phyloP scores from a whole-genome alignment of 78 protist genomes.

The Mastigamoeba balamuthi region DNA sequence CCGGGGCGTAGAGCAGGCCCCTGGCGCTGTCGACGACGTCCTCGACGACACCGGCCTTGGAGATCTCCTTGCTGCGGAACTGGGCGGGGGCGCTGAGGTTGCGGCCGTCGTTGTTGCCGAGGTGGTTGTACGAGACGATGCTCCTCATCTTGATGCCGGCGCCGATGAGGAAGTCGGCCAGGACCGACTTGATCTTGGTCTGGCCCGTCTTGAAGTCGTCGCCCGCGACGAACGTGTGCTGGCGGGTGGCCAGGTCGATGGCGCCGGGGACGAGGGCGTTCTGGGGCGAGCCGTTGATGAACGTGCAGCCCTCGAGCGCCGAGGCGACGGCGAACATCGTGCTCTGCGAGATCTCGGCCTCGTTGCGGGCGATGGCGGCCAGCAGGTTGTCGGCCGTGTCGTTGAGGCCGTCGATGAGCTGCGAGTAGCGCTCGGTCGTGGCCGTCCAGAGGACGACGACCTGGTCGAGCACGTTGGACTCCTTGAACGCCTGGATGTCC shows the following conservation, averaged over 20 bases:
- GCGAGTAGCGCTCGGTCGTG: constrained; percentile 94
- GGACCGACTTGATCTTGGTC: constrained; percentile 97
- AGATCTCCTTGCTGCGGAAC: constrained; percentile 98
- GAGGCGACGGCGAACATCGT: constrained; percentile 93
- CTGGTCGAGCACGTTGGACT: constrained; percentile 65
- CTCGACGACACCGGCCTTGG: constrained; percentile 96
- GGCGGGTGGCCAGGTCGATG: constrained; percentile 80
- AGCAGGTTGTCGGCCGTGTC: constrained; percentile 85
- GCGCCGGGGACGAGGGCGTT: constrained; percentile 98
- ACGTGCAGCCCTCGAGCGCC: constrained; percentile 79
- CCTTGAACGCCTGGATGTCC: constrained; percentile 94
- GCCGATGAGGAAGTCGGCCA: constrained; percentile 94
- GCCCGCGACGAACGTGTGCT: constrained; percentile 84
- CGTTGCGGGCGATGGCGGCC: constrained; percentile 53
- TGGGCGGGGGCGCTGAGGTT: constrained; percentile 89
- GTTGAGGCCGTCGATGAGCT: constrained; percentile 75
- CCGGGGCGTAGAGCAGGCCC: constrained; percentile 78
- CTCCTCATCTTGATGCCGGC: constrained; percentile 94
- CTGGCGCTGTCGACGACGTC: constrained; percentile 96
- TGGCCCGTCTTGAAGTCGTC: constrained; percentile 99
- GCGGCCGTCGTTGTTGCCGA: constrained; percentile 99
- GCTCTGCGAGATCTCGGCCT: constrained; percentile 88
- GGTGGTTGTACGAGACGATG: constrained; percentile 97
- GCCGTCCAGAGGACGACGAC: constrained; percentile 97
- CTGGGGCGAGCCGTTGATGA: constrained; percentile 98